Evolutionary conservation across 768 basidiomycete genomes (phyloP).

Genomic region (Boletus huronensis): DNA sequence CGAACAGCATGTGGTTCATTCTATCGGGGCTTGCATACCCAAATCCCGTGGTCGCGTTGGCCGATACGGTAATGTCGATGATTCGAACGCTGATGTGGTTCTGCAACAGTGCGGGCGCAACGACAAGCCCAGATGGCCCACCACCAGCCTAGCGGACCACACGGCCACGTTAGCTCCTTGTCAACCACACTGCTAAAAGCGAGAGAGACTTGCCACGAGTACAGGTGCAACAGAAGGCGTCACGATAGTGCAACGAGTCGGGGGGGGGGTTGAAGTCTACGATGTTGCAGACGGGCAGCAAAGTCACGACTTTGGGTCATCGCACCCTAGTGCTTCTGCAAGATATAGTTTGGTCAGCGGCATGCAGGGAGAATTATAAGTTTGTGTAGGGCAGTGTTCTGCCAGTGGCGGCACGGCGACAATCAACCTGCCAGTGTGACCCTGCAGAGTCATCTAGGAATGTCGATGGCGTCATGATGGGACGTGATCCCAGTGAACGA

Average conservation of each 20-base stretch:
- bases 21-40: constrained; percentile 25
- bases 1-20: neutral
- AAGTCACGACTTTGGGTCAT: neutral
- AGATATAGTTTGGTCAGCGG: neutral
- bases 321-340: too few relatives aligned
- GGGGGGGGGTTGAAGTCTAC: too few relatives aligned
- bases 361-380: neutral
- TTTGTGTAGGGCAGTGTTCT: neutral
- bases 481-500: too few relatives aligned
- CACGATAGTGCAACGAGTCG: constrained; percentile 1
- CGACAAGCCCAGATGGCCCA: constrained; percentile 31
- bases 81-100: constrained; percentile 50
- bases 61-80: constrained; percentile 41
- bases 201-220: constrained; percentile 22
- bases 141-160: constrained; percentile 20
- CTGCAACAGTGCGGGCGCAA: constrained; percentile 33
- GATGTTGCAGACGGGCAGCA: neutral
- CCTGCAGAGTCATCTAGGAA: too few relatives aligned
- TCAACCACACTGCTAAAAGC: neutral
- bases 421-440: neutral
- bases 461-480: too few relatives aligned
- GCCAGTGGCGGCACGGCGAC: neutral
- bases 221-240: constrained; percentile 11
- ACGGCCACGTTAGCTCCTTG: neutral
- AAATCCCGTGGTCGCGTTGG: constrained; percentile 38